Percentiles rank a stretch among this genome's conserved stretches.
Evolutionary conservation across 169 alveolate genomes (phyloP).

Genomic region (Plasmodium cynomolgi): DNA sequence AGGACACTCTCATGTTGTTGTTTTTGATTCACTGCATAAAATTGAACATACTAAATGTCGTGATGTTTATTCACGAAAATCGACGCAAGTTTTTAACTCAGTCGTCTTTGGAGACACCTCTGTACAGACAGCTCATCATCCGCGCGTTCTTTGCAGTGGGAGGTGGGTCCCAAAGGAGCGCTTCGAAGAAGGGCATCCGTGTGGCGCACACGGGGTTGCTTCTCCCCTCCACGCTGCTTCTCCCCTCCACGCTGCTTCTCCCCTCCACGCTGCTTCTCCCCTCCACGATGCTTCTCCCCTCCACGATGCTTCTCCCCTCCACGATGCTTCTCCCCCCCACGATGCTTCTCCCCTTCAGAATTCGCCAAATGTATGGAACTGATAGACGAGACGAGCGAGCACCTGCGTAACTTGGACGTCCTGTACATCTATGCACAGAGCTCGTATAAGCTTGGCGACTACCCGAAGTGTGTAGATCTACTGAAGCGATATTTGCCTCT

Average conservation of each 20-base stretch:
- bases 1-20: constrained; percentile 32
- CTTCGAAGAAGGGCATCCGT: background rate
- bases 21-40: constrained; percentile 57
- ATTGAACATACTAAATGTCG: constrained; percentile 40
- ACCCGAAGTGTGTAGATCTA: background rate
- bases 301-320: background rate
- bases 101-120: background rate
- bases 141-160: constrained; percentile 25
- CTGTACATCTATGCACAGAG: constrained; percentile 31
- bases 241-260: background rate
- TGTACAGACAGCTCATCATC: constrained; percentile 28
- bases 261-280: background rate
- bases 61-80: constrained; percentile 54
- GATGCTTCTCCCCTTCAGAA: constrained; percentile 8
- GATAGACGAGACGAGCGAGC: constrained; percentile 38
- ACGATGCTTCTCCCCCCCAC: background rate
- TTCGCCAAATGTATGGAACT: constrained; percentile 16
- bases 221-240: background rate
- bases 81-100: constrained; percentile 15
- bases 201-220: background rate
- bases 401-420: constrained; percentile 27
- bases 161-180: constrained; percentile 14
- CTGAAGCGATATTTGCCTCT: constrained; percentile 7
- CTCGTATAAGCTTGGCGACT: constrained; percentile 20
- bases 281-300: background rate